Evolutionary conservation across 257 asterid species (phyloP), one percentile per base, ranked within the genome.

Genomic region (Cruciata laevipes): DNA sequence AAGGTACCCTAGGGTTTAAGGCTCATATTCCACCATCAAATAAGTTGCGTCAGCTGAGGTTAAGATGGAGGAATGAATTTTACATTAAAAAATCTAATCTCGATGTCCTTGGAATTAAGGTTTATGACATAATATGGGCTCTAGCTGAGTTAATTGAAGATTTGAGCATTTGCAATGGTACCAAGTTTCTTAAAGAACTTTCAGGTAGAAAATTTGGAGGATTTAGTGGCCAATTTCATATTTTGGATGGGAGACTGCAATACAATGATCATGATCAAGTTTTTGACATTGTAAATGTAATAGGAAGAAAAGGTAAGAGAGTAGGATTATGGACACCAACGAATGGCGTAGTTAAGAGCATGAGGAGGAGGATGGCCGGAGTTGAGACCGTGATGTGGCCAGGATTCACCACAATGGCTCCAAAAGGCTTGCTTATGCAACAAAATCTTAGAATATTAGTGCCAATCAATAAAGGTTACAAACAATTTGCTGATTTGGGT

Each of bases 121-220:
- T 80, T 51, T 83, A 83, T 74, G 79, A 83, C 64, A 75, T 85
- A n/a, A 60, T 72, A 16, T 73, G 79, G 80, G 73, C 74, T 61
- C 27, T 84, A 3, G 81, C 81, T 49, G 70, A 75, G 51, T 80
- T 82, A 23, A 23, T 71, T 18, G 78, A 71, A 73, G 78, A 69
- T 13, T 53, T 78, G 38, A 55, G 70, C 17, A n/a, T 21, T 56
- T 7, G 20, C 6, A 9, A 58, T 21, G 40, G 68, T 33, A 61
- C 42, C 31, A 20, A 52, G 49, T 30, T 72, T 17, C 66, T 76
- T 6, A 35, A 13, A 2, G 35, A 56, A 47, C 7, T 76, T 30
- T 8, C 20, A 16, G 12, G 47, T 16, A 63, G 58, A 11, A 70
- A 64, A 13, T 75, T 75, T 62, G 35, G 24, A 2, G 83, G 79